Conservation (phyloP, 352 stramenopile genomes). For the Phytophthora pistaciae region DNA sequence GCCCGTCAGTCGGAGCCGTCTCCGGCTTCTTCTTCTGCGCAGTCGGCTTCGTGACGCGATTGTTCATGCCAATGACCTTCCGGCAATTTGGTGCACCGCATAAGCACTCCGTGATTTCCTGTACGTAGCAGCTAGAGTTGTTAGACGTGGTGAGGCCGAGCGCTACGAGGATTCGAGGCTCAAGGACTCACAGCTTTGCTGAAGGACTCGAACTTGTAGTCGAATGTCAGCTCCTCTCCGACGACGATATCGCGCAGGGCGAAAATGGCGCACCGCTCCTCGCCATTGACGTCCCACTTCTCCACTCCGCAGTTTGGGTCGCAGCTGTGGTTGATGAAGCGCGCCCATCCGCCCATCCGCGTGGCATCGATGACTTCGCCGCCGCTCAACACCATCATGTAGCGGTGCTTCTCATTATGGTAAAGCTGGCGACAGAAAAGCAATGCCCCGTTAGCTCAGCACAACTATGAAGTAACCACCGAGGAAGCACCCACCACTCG, state of each 20-base stretch:
- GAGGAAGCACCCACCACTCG: slow-evolving; percentile 55
- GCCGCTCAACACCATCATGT: slow-evolving; percentile 88
- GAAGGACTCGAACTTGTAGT: slow-evolving; percentile 91
- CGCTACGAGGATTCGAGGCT: neutral
- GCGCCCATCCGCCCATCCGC: slow-evolving; percentile 90
- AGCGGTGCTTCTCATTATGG: slow-evolving; percentile 86
- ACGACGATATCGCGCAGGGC: slow-evolving; percentile 87
- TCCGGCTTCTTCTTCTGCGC: slow-evolving; percentile 29
- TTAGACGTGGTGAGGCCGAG: neutral
- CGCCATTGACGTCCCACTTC: slow-evolving; percentile 94
- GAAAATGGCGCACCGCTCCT: slow-evolving; percentile 97
- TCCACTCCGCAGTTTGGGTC: slow-evolving; percentile 95
- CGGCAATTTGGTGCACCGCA: slow-evolving; percentile 71
- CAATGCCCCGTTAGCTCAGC: neutral
- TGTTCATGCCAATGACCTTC: slow-evolving; percentile 82
- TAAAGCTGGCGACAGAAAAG: slow-evolving; percentile 50
- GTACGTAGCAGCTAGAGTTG: slow-evolving; percentile 3
- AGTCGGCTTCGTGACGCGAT: slow-evolving; percentile 45
- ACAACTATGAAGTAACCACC: neutral
- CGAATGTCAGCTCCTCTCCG: slow-evolving; percentile 95
- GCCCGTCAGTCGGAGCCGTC: slow-evolving; percentile 1
- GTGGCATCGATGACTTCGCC: slow-evolving; percentile 91
- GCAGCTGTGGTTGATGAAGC: slow-evolving; percentile 97
- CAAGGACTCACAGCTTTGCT: slow-evolving; percentile 36
- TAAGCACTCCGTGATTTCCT: slow-evolving; percentile 82